Evolutionary conservation across 2,329 filamentous ascomycete species (phyloP).

Genomic region (Hortaea werneckii): DNA sequence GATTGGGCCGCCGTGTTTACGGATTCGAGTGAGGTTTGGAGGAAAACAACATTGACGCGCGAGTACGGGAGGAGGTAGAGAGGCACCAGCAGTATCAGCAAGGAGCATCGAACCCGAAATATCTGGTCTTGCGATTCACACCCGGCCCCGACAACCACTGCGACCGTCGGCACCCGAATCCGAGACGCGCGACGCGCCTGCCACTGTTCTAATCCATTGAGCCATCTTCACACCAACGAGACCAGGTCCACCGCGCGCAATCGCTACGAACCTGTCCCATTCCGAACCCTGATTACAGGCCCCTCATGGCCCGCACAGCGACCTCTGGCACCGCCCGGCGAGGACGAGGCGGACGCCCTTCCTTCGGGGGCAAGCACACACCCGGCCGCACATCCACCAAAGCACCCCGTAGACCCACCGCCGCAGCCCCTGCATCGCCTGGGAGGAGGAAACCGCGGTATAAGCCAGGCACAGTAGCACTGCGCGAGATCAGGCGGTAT

Average conservation of each 20-base stretch:
- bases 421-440: constrained; percentile 9
- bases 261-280: too few relatives aligned
- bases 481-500: constrained; percentile 97
- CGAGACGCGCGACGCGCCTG: not conserved
- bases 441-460: constrained; percentile 27
- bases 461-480: constrained; percentile 70
- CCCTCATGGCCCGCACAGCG: constrained; percentile 16
- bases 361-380: constrained; percentile 15
- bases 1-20: not conserved
- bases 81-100: too few relatives aligned
- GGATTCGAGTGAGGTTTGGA: too few relatives aligned
- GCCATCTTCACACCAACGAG: too few relatives aligned
- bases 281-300: not conserved
- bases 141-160: too few relatives aligned
- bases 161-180: too few relatives aligned
- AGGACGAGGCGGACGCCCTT: constrained; percentile 14
- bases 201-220: too few relatives aligned
- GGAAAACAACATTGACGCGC: too few relatives aligned
- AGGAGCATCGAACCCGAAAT: too few relatives aligned
- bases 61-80: too few relatives aligned
- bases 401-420: constrained; percentile 6
- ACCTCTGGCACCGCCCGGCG: constrained; percentile 2
- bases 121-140: too few relatives aligned
- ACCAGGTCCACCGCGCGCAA: too few relatives aligned
- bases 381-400: constrained; percentile 7